Conservation (phyloP, 768 basidiomycete genomes). For the Auricularia sp. region DNA sequence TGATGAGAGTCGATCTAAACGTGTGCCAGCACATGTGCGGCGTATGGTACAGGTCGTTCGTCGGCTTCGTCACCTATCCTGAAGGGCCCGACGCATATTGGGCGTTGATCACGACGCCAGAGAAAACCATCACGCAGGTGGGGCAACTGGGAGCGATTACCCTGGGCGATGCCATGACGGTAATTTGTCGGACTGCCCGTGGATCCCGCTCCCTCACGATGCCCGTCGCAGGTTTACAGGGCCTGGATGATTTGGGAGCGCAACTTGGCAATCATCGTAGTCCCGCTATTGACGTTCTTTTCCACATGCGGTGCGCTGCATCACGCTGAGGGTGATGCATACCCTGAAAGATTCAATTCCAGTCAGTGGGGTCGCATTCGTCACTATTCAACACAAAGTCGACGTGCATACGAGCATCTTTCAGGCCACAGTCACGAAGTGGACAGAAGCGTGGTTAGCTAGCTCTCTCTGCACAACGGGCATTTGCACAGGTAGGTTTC, state of each 20-base stretch:
- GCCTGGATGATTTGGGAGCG: neutral
- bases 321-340: neutral
- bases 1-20: neutral
- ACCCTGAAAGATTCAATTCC: neutral
- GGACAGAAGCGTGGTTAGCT: neutral
- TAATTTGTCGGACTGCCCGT: neutral
- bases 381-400: neutral
- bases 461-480: neutral
- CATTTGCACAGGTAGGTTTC: neutral
- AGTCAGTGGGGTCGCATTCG: neutral
- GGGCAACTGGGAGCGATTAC: neutral
- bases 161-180: neutral
- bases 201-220: neutral
- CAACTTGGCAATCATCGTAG: neutral
- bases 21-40: neutral
- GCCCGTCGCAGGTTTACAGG: neutral
- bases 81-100: neutral
- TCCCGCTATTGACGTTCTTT: neutral
- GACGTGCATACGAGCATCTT: neutral
- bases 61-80: neutral
- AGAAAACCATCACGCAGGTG: neutral
- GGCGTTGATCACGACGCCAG: neutral
- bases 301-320: neutral
- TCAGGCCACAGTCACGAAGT: neutral
- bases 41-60: neutral